These are phyloP conservation scores for Trichopus zeylanicus DNA, from an alignment of 116 monocot genomes.

Conservation along the genomic window DNA sequence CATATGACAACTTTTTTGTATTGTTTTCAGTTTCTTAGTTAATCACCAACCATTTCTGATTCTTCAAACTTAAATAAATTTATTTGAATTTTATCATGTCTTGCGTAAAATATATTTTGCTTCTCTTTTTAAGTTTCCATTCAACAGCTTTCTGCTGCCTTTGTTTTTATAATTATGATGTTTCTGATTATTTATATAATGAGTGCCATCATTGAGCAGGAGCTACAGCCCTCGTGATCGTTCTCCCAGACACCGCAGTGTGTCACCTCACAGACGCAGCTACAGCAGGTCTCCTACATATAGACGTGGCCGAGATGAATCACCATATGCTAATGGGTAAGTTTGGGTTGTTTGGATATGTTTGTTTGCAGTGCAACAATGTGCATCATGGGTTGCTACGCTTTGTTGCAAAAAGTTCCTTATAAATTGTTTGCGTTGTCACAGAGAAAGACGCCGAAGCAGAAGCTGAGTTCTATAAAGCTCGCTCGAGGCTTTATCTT, in stretches of 20 bases:
- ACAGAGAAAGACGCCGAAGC: constrained; percentile 27
- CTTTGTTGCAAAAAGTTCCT: no score
- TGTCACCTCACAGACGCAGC: constrained; percentile 46
- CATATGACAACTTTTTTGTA: no score
- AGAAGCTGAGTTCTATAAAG: constrained; percentile 17
- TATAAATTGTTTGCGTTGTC: not conserved
- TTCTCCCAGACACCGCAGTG: constrained; percentile 39
- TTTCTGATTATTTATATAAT: no score
- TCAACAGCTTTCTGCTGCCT: no score
- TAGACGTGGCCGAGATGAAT: constrained; percentile 17
- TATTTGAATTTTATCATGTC: no score
- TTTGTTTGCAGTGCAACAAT: not conserved
- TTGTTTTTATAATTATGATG: no score
- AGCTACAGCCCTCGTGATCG: constrained; percentile 49
- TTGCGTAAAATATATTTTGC: no score
- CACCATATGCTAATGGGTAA: constrained; percentile 71
- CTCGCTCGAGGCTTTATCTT: constrained; percentile 1
- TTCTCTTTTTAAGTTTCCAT: no score
- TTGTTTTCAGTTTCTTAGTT: no score
- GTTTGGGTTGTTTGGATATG: not conserved
- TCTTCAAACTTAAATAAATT: no score
- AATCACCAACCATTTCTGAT: no score
- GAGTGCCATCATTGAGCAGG: constrained; percentile 9
- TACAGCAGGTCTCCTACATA: constrained; percentile 45
- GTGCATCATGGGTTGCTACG: not conserved